A percentile compares a stretch with the other conserved stretches of the same genome.
These are phyloP conservation scores for Pisolithus orientalis DNA, from an alignment of 768 basidiomycete genomes.

Conservation along the genomic window DNA sequence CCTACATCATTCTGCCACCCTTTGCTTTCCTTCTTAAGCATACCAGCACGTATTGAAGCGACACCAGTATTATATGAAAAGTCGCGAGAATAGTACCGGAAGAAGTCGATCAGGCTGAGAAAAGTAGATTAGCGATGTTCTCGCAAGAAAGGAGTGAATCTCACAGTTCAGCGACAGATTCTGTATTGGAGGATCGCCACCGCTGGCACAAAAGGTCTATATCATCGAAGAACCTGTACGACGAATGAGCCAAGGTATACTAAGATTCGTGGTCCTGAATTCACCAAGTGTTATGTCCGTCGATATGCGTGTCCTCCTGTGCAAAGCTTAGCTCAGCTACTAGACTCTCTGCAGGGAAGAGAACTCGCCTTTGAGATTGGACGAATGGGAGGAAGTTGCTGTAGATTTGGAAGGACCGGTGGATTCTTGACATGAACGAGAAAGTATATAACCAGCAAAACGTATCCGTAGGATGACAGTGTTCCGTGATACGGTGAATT, in stretches of 20 bases:
- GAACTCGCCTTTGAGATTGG: conserved; percentile 67
- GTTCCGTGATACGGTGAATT: conserved; percentile 98
- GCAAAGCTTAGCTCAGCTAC: conserved; percentile 10
- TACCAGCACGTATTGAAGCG: conserved; percentile 83
- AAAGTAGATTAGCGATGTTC: conserved; percentile 2
- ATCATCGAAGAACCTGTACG: conserved; percentile 89
- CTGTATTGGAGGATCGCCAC: conserved; percentile 92
- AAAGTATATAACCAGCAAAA: conserved; percentile 96
- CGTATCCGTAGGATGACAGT: conserved; percentile 94
- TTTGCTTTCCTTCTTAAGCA: conserved; percentile 85
- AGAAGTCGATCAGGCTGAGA: conserved; percentile 89
- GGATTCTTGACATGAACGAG: conserved; percentile 97
- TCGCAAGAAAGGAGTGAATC: conserved; percentile 20
- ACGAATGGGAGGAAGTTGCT: conserved; percentile 87
- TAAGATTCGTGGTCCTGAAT: conserved; percentile 10
- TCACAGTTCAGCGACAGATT: conserved; percentile 89
- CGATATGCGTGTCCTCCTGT: conserved; percentile 76
- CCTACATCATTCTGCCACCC: conserved; percentile 93
- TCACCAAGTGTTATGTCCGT: conserved; percentile 78
- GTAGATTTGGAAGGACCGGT: conserved; percentile 91
- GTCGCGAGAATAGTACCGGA: conserved; percentile 91
- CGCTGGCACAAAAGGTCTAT: conserved; percentile 85
- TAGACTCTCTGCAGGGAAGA: neutral
- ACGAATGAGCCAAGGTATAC: conserved; percentile 5
- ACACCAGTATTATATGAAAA: conserved; percentile 90